phyloP scores from a whole-genome alignment of 176 grass and related monocot genomes.

The Leersia perrieri region DNA sequence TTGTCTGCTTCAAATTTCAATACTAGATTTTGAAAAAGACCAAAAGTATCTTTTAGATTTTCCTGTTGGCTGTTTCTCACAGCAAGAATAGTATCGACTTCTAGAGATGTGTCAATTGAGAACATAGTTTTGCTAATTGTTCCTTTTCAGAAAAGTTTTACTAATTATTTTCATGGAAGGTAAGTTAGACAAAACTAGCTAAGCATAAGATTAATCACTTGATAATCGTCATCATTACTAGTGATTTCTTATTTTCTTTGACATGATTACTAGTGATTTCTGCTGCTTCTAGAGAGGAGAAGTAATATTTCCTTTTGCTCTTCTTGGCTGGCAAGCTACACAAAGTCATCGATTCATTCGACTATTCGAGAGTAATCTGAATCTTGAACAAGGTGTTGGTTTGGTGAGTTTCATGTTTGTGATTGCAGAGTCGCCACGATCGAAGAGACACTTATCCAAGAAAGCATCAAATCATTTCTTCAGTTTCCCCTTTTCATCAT shows the following conservation, averaged over 20 bases:
- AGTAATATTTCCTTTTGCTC: background rate
- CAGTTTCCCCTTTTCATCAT: conserved; percentile 14
- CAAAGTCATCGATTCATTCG: background rate
- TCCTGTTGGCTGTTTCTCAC: background rate
- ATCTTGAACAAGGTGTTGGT: conserved; percentile 15
- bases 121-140: too few relatives aligned
- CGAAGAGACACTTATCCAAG: conserved; percentile 17
- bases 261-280: background rate
- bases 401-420: background rate
- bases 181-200: background rate
- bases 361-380: background rate
- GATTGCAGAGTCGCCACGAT: conserved; percentile 32
- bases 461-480: background rate
- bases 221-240: background rate
- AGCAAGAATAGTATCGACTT: background rate
- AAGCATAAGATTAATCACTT: background rate
- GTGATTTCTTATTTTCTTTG: too few relatives aligned
- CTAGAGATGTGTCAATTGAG: background rate
- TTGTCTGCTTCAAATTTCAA: background rate
- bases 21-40: background rate
- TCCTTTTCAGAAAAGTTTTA: background rate
- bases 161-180: background rate
- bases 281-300: conserved; percentile 26
- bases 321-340: conserved; percentile 22
- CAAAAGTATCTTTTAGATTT: background rate